Conservation (phyloP, 2,329 filamentous ascomycete species). For the Venturia carpophila region DNA sequence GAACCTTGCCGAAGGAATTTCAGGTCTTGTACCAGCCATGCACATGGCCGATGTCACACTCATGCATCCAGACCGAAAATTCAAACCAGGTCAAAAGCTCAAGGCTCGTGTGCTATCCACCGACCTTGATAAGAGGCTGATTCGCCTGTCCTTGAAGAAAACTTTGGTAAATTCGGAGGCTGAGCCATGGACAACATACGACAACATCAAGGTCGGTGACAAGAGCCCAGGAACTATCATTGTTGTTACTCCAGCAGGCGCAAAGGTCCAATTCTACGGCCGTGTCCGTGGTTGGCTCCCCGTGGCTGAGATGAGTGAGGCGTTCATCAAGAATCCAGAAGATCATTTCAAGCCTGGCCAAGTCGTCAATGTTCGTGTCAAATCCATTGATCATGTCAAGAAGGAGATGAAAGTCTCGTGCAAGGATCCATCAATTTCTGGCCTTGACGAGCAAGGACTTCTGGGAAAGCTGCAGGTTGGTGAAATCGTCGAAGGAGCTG, state of each 20-base stretch:
- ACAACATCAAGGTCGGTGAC: constrained; percentile 63
- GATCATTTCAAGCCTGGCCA: constrained; percentile 88
- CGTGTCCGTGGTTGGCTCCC: constrained; percentile 78
- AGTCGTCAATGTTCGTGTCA: constrained; percentile 81
- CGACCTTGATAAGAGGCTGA: constrained; percentile 64
- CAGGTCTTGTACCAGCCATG: constrained; percentile 77
- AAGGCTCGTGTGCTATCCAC: constrained; percentile 80
- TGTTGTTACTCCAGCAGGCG: constrained; percentile 69
- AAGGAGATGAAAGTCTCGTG: constrained; percentile 79
- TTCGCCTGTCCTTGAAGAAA: constrained; percentile 90
- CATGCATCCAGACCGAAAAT: constrained; percentile 93
- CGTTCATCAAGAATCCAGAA: constrained; percentile 79
- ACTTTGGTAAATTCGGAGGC: constrained; percentile 83
- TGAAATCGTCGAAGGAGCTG: constrained; percentile 66
- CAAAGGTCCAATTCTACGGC: constrained; percentile 89
- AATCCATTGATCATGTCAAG: constrained; percentile 66
- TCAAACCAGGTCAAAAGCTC: constrained; percentile 75
- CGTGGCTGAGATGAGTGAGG: constrained; percentile 95
- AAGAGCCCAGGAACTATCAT: constrained; percentile 82
- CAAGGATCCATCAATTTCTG: constrained; percentile 76
- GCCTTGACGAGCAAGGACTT: constrained; percentile 64
- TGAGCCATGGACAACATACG: constrained; percentile 68
- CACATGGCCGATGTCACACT: constrained; percentile 84
- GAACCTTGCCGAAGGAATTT: constrained; percentile 76
- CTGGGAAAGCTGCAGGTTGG: constrained; percentile 68